Conservation (phyloP, 2,329 filamentous ascomycete species). For the Colletotrichum chlorophyti region DNA sequence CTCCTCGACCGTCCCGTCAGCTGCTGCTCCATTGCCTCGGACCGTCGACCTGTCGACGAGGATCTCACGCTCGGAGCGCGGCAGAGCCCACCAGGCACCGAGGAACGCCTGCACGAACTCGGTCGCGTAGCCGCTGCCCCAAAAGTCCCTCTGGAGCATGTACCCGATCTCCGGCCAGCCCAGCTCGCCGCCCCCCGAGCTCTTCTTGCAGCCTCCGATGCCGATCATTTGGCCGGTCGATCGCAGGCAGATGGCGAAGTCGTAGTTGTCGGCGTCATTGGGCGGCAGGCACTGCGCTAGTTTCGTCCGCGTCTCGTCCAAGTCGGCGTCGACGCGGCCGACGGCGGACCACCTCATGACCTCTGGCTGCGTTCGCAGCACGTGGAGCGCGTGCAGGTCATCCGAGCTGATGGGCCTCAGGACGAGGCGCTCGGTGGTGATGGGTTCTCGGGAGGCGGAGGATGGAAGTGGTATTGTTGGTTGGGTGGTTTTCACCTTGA, state of each 20-base stretch:
- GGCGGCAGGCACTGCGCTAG: slow-evolving; percentile 53
- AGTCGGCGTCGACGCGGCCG: slow-evolving; percentile 49
- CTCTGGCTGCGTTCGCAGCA: slow-evolving; percentile 62
- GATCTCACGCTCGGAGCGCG: slow-evolving; percentile 51
- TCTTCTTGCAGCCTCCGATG: slow-evolving; percentile 53
- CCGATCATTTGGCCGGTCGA: slow-evolving; percentile 60
- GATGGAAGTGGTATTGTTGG: slow-evolving; percentile 51
- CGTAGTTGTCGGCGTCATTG: slow-evolving; percentile 58
- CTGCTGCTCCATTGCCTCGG: slow-evolving; percentile 2
- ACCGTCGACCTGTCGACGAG: slow-evolving; percentile 49
- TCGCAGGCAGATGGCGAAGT: slow-evolving; percentile 58
- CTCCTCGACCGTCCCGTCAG: slow-evolving; percentile 42
- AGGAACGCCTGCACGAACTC: slow-evolving; percentile 60
- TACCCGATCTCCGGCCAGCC: slow-evolving; percentile 68
- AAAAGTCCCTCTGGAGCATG: slow-evolving; percentile 57
- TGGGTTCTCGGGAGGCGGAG: slow-evolving; percentile 43
- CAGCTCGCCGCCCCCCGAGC: slow-evolving; percentile 38
- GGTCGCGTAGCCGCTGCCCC: slow-evolving; percentile 63
- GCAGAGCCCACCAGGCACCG: slow-evolving; percentile 54
- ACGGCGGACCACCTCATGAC: slow-evolving; percentile 66
- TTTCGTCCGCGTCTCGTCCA: slow-evolving; percentile 49
- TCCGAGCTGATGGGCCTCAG: slow-evolving; percentile 56
- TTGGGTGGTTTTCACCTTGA: slow-evolving; percentile 56
- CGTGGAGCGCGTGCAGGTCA: slow-evolving; percentile 58
- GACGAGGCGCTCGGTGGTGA: slow-evolving; percentile 60